Evolutionary conservation across 2,329 filamentous ascomycete genomes (phyloP).

Genomic region (Colletotrichum kahawae): DNA sequence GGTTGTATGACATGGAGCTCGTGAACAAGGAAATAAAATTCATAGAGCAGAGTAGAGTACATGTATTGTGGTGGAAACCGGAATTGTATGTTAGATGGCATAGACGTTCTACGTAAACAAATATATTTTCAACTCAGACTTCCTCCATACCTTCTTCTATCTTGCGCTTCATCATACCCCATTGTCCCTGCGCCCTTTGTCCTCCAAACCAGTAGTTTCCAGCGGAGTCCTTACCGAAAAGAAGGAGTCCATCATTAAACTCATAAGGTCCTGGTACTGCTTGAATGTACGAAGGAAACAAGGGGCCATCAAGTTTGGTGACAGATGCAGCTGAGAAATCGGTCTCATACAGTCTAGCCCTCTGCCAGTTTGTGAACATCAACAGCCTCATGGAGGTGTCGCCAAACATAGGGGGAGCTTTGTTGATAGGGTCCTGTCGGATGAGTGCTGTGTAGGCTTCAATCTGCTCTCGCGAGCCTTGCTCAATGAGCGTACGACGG

Average conservation of each 20-base stretch:
- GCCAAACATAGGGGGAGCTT: slow-evolving; percentile 35
- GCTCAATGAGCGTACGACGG: neutral
- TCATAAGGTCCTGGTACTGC: slow-evolving; percentile 13
- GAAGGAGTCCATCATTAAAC: slow-evolving; percentile 26
- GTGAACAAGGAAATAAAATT: neutral
- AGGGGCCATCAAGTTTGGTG: neutral
- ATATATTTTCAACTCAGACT: neutral
- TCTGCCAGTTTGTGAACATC: slow-evolving; percentile 36
- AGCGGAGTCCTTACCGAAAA: slow-evolving; percentile 32
- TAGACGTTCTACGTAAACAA: neutral
- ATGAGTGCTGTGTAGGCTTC: neutral
- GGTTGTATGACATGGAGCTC: neutral
- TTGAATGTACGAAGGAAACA: slow-evolving; percentile 23
- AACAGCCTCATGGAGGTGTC: slow-evolving; percentile 34
- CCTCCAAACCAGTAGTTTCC: slow-evolving; percentile 36
- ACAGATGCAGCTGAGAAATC: slow-evolving; percentile 22
- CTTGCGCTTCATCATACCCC: slow-evolving; percentile 24
- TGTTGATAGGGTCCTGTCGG: slow-evolving; percentile 17
- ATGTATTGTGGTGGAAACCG: neutral
- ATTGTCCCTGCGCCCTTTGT: slow-evolving; percentile 24
- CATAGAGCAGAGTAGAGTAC: neutral
- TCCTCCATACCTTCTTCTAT: neutral
- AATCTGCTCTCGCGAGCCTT: neutral
- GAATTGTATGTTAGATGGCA: neutral
- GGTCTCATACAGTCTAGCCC: slow-evolving; percentile 29